Evolutionary conservation across 2,329 filamentous ascomycete genomes (phyloP).

Genomic region (Orbilia oligospora): DNA sequence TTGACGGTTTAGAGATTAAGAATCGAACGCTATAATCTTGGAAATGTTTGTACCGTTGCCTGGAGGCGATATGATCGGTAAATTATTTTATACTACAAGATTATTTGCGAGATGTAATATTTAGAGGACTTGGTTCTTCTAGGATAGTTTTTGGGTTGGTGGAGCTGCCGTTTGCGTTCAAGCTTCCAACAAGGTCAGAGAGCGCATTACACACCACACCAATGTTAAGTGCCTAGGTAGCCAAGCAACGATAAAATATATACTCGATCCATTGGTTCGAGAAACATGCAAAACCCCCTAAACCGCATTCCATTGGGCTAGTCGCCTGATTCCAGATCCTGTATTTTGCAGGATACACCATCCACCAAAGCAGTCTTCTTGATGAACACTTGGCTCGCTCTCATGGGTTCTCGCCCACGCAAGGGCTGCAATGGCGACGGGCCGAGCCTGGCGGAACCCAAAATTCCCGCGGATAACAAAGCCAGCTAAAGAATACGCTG

Average conservation of each 20-base stretch:
- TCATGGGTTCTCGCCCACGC: constrained; percentile 26
- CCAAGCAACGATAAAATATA: background rate
- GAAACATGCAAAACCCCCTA: background rate
- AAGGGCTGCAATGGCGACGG: constrained; percentile 41
- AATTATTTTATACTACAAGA: background rate
- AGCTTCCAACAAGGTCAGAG: constrained; percentile 5
- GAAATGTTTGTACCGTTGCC: too few species aligned
- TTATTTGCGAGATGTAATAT: background rate
- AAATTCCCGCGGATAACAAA: constrained; percentile 51
- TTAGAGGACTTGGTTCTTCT: background rate
- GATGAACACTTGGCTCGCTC: background rate
- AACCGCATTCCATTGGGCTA: constrained; percentile 42
- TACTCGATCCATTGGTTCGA: background rate
- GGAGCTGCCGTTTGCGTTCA: constrained; percentile 24
- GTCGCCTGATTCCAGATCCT: constrained; percentile 7
- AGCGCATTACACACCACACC: background rate
- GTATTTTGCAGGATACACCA: constrained; percentile 43
- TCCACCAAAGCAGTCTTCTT: background rate
- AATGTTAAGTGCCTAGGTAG: background rate
- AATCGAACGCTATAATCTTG: background rate
- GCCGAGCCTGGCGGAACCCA: constrained; percentile 25
- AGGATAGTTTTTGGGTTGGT: background rate
- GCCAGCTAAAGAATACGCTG: constrained; percentile 14
- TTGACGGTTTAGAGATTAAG: background rate
- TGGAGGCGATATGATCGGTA: background rate